Conservation (phyloP, 495 filamentous ascomycete genomes). For the Entonaema liquescens region DNA sequence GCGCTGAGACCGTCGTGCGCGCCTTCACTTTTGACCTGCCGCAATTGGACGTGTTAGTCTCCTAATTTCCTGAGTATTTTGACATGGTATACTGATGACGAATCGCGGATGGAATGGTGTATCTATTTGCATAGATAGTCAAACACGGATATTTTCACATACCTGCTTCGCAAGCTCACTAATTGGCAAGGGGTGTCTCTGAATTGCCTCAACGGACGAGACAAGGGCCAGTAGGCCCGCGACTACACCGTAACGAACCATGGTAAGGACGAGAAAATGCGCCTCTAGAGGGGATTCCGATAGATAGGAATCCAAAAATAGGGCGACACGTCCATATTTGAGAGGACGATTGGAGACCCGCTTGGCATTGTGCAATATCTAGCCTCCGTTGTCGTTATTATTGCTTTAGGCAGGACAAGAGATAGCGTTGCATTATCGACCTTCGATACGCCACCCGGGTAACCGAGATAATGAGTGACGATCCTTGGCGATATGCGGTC, state of each 20-base stretch:
- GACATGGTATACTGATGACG: not conserved
- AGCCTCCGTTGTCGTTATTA: conserved; percentile 21
- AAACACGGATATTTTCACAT: not conserved
- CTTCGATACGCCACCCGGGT: conserved; percentile 6
- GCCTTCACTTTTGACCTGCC: conserved; percentile 34
- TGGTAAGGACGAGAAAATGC: conserved; percentile 2
- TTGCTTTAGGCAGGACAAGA: conserved; percentile 41
- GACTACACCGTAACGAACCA: conserved; percentile 29
- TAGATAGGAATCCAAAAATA: conserved; percentile 9
- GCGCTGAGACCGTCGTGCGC: conserved; percentile 19
- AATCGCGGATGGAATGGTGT: not conserved
- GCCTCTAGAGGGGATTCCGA: conserved; percentile 1
- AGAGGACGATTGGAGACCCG: conserved; percentile 12
- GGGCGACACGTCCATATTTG: conserved; percentile 21
- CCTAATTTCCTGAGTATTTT: not conserved
- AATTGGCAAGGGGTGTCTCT: conserved; percentile 35
- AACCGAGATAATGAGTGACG: conserved; percentile 21
- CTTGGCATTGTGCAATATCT: conserved; percentile 39
- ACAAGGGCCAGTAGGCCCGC: conserved; percentile 26
- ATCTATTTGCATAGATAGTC: not conserved
- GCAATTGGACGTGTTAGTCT: not conserved
- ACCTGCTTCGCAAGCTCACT: conserved; percentile 41
- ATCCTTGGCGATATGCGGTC: conserved; percentile 32
- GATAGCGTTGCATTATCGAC: conserved; percentile 18
- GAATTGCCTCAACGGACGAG: conserved; percentile 29